Conservation (phyloP, 192 early-diverging fungal genomes). For the Irineochytrium annulatum region DNA sequence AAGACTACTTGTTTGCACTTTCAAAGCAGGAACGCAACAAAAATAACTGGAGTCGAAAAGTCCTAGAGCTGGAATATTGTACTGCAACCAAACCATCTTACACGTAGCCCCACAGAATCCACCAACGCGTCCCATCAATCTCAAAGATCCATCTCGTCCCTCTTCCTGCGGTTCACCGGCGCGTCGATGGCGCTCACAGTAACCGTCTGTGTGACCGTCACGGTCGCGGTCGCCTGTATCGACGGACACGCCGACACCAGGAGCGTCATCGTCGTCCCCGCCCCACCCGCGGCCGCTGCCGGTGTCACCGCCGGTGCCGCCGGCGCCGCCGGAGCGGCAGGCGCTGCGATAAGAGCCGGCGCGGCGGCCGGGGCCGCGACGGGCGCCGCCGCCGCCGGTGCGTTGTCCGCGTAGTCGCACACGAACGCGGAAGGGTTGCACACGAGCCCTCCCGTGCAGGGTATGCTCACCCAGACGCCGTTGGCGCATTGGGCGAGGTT, state of each 20-base stretch:
- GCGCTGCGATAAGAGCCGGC: neutral
- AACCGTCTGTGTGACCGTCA: conserved; percentile 1
- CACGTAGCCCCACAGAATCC: too few relatives aligned
- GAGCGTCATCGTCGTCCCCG: neutral
- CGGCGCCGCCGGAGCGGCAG: neutral
- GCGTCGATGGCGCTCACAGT: neutral
- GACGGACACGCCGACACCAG: neutral
- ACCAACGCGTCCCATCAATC: neutral
- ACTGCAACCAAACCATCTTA: too few relatives aligned
- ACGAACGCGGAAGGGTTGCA: neutral
- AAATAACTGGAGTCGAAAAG: too few relatives aligned
- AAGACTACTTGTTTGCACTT: too few relatives aligned
- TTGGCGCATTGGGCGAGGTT: neutral
- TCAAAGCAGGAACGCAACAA: too few relatives aligned
- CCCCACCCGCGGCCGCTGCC: neutral
- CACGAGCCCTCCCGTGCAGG: neutral
- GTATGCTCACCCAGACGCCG: neutral
- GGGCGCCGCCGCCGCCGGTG: neutral
- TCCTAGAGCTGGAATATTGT: too few relatives aligned
- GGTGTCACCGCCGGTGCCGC: neutral
- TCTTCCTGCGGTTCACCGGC: neutral
- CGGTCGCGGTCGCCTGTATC: neutral
- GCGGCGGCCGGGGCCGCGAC: neutral
- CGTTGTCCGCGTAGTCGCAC: neutral
- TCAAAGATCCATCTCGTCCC: neutral